Percentiles rank a stretch among this genome's conserved stretches.
phyloP scores from a whole-genome alignment of 2,329 filamentous ascomycete species.

The Claviceps sp. region DNA sequence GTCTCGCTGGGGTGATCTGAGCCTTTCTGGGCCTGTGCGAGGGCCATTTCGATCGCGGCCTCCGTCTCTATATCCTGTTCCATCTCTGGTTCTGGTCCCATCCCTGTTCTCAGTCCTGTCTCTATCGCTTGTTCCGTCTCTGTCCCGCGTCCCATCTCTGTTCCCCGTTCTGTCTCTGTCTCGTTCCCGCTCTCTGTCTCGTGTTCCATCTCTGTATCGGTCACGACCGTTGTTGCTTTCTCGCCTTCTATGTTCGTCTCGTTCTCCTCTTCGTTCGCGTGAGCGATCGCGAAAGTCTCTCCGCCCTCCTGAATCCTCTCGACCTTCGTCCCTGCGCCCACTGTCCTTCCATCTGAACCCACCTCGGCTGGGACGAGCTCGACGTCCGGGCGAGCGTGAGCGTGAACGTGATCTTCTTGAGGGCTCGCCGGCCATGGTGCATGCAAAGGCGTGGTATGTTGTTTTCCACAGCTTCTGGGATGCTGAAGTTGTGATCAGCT shows the following conservation, averaged over 20 bases:
- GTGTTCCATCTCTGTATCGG: constrained; percentile 16
- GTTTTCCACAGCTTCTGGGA: background rate
- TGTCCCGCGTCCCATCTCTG: constrained; percentile 15
- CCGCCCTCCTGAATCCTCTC: constrained; percentile 19
- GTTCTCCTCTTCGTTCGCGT: constrained; percentile 20
- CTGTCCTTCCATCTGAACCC: constrained; percentile 49
- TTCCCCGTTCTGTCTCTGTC: constrained; percentile 12
- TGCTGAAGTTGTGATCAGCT: background rate
- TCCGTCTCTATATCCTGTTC: constrained; percentile 10
- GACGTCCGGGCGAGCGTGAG: constrained; percentile 15
- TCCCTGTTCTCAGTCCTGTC: constrained; percentile 13
- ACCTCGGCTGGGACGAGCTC: constrained; percentile 18
- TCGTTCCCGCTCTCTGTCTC: constrained; percentile 18
- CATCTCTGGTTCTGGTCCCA: constrained; percentile 17
- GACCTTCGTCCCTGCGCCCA: constrained; percentile 30
- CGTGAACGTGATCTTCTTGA: constrained; percentile 14
- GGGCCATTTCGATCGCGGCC: constrained; percentile 13
- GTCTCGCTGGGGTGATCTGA: constrained; percentile 10
- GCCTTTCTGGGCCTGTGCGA: constrained; percentile 7
- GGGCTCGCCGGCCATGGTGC: constrained; percentile 13
- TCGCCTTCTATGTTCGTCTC: constrained; percentile 13
- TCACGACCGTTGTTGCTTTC: constrained; percentile 15
- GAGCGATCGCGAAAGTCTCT: constrained; percentile 34
- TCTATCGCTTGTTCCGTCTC: constrained; percentile 16
- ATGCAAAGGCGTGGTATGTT: background rate